Conservation (phyloP, 768 basidiomycete genomes). For the Russula griseocarnosa region DNA sequence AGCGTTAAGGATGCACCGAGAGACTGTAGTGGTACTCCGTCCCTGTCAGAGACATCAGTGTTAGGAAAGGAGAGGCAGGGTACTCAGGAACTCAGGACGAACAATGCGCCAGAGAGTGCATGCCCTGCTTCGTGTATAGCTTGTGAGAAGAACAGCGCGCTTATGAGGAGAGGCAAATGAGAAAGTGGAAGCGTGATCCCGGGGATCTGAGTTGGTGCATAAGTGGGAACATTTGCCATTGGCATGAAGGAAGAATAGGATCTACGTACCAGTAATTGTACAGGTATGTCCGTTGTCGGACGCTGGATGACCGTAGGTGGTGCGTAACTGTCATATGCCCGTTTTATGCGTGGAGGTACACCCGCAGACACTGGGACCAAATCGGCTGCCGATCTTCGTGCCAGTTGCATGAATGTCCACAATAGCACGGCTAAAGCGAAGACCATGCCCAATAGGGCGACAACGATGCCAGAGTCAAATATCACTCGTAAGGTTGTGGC, state of each 20-base stretch:
- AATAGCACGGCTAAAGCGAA: conserved; percentile 23
- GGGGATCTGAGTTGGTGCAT: conserved; percentile 54
- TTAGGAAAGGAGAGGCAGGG: not conserved
- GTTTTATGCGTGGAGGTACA: conserved; percentile 4
- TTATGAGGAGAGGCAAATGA: conserved; percentile 62
- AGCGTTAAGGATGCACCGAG: conserved; percentile 59
- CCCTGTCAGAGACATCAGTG: conserved; percentile 40
- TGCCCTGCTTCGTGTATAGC: conserved; percentile 80
- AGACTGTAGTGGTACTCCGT: conserved; percentile 57
- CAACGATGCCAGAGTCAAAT: conserved; percentile 32
- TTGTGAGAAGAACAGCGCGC: conserved; percentile 60
- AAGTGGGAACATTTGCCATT: not conserved
- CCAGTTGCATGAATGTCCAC: conserved; percentile 21
- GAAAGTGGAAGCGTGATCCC: conserved; percentile 75
- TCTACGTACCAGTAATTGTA: conserved; percentile 25
- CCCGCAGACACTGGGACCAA: not conserved
- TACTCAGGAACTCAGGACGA: conserved; percentile 33
- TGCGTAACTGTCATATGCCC: conserved; percentile 6
- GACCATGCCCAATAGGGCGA: conserved; percentile 14
- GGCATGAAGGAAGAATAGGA: not conserved
- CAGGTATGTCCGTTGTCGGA: conserved; percentile 1
- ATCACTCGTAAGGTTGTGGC: conserved; percentile 34
- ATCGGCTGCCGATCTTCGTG: conserved; percentile 4
- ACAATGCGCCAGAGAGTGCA: conserved; percentile 72
- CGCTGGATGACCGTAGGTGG: not conserved